Conservation (phyloP, 352 stramenopile genomes). For the Globisporangium apiculatum region DNA sequence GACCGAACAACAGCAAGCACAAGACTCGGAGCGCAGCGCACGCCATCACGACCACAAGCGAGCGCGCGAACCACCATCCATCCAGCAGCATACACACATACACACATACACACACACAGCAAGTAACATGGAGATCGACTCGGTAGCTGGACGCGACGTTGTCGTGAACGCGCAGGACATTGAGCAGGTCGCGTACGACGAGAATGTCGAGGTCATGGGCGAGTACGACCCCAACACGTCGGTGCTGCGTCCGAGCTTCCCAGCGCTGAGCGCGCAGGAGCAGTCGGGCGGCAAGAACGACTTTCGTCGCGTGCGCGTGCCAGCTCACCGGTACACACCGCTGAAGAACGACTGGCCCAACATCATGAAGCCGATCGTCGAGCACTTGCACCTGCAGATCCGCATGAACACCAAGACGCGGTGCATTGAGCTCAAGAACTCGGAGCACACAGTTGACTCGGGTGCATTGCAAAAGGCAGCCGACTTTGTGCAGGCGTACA, state of each 20-base stretch:
- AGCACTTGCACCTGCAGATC: conserved; percentile 98
- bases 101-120: conserved; percentile 1
- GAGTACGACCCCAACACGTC: conserved; percentile 21
- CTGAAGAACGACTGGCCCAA: conserved; percentile 99
- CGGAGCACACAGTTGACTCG: conserved; percentile 89
- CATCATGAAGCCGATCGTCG: conserved; percentile 97
- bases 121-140: conserved; percentile 64
- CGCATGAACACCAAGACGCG: conserved; percentile 99
- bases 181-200: conserved; percentile 36
- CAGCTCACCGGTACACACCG: conserved; percentile 96
- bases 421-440: conserved; percentile 97
- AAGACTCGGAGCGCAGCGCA: no score
- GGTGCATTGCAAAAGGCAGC: conserved; percentile 95
- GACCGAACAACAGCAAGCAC: neutral
- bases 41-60: neutral
- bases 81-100: neutral
- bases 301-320: conserved; percentile 95
- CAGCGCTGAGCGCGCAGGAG: conserved; percentile 72
- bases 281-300: conserved; percentile 87
- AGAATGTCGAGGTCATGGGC: conserved; percentile 54
- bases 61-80: neutral
- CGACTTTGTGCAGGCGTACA: conserved; percentile 98
- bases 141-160: conserved; percentile 47
- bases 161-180: conserved; percentile 48
- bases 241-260: conserved; percentile 57